These are phyloP conservation scores for Eutypa lata DNA, from an alignment of 2,329 filamentous ascomycete genomes.

Conservation along the genomic window DNA sequence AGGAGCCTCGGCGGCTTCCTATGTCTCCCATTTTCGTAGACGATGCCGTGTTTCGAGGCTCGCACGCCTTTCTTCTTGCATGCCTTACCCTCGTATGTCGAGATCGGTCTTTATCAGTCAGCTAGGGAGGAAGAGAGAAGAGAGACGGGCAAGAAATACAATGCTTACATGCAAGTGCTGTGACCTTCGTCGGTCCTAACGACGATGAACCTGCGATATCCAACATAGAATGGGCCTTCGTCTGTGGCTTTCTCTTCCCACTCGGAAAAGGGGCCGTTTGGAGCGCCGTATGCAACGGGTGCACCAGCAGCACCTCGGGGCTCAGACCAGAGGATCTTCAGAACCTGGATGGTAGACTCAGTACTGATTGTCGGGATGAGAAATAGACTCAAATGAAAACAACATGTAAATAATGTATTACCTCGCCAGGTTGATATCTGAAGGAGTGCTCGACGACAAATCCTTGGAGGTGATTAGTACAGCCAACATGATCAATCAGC, in stretches of 20 bases:
- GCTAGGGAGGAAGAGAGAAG: background rate
- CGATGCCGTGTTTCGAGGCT: conserved; percentile 50
- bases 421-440: conserved; percentile 28
- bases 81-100: conserved; percentile 51
- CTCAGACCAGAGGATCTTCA: conserved; percentile 55
- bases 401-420: conserved; percentile 5
- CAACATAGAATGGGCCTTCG: conserved; percentile 41
- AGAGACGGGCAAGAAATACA: background rate
- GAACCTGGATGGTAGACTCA: conserved; percentile 37
- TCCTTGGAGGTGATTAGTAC: conserved; percentile 19
- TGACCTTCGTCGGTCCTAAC: conserved; percentile 50
- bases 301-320: conserved; percentile 39
- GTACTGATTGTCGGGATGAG: background rate
- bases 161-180: conserved; percentile 53
- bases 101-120: conserved; percentile 43
- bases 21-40: conserved; percentile 34
- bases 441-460: conserved; percentile 23
- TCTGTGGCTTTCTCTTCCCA: conserved; percentile 32
- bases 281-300: too few species aligned
- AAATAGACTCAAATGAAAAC: too few species aligned
- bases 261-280: conserved; percentile 23
- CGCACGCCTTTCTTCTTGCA: conserved; percentile 54
- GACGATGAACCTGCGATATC: conserved; percentile 54
- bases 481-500: background rate
- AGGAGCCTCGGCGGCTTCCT: conserved; percentile 28